Evolutionary conservation across 495 filamentous ascomycete genomes (phyloP), one percentile per base, ranked within the genome.

Genomic region (Trichoderma virens): DNA sequence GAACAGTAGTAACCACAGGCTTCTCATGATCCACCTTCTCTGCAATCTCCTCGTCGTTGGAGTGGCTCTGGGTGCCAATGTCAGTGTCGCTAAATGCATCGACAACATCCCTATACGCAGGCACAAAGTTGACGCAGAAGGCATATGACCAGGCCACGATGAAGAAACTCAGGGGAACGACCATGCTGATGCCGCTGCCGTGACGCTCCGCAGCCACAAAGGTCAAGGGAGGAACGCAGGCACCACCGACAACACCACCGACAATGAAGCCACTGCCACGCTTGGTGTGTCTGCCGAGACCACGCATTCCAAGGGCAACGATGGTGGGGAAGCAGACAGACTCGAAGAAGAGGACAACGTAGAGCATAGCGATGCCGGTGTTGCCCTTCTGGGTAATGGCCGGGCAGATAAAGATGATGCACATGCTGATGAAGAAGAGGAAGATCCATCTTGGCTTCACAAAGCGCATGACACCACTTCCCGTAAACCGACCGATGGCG

Each of bases 221-320:
- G 31, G 83, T 82, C 67, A 89, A 79, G 0, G 87, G 81, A 1
- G 86, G 87, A 65, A 90, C 83, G 14, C 85, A 78, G 35, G 85
- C 85, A 31, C 87, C 87, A 60, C 87, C 87, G 59, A 76, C 83
- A 35, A 90, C 82, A 34, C 81, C 81, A 1, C 86, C 83, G 13
- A 90, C 82, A 56, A 90, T 74, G 75, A 84, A 82, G 5, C 80
- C 82, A 1, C 82, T 81, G 39, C 87, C 87, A 45, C 81, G 78
- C 78, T 90, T 90, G 43, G 84, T 88, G 75, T 90, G 87, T 23
- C 83, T 78, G 8, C 88, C 88, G 0, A 91, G 80, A 8, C 88
- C 87, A 62, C 86, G 82, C 65, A 91, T 81, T 30, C 83, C 80
- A 32, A 90, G 79, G 6, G 86, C 83, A 71, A 90, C 84, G 70